Conservation (phyloP, 495 filamentous ascomycete species). For the Aspergillus affinis region DNA sequence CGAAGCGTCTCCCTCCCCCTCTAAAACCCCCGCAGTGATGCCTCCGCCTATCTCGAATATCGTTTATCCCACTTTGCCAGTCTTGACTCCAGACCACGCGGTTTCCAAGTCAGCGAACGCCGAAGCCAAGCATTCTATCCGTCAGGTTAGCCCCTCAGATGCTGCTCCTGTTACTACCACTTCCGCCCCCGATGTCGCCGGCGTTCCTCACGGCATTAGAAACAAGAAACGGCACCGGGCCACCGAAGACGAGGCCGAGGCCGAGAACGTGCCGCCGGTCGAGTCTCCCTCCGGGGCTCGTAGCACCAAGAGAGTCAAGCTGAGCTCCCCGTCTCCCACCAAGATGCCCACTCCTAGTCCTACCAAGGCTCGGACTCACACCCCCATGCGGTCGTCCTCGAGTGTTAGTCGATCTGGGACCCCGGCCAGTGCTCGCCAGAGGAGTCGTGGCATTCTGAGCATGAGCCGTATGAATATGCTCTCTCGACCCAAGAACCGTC, state of each 20-base stretch:
- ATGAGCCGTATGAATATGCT: slow-evolving; percentile 53
- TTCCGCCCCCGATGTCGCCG: slow-evolving; percentile 31
- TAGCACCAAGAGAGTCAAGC: slow-evolving; percentile 44
- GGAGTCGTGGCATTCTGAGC: slow-evolving; percentile 39
- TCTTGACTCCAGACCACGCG: slow-evolving; percentile 38
- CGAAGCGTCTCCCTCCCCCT: slow-evolving; percentile 43
- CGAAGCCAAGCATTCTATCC: slow-evolving; percentile 31
- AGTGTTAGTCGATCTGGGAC: slow-evolving; percentile 32
- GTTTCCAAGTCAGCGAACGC: slow-evolving; percentile 7
- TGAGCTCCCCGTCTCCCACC: slow-evolving; percentile 37
- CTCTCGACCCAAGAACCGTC: slow-evolving; percentile 47
- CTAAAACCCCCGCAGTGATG: slow-evolving; percentile 37
- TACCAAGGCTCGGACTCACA: slow-evolving; percentile 36
- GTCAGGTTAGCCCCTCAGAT: slow-evolving; percentile 37
- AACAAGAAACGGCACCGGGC: slow-evolving; percentile 71
- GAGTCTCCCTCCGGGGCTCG: slow-evolving; percentile 37
- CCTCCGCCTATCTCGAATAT: slow-evolving; percentile 34
- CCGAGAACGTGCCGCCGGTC: slow-evolving; percentile 44
- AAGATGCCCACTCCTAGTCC: slow-evolving; percentile 40
- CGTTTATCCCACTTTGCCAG: slow-evolving; percentile 44
- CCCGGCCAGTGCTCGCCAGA: slow-evolving; percentile 36
- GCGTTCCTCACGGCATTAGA: slow-evolving; percentile 64
- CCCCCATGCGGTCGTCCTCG: slow-evolving; percentile 33
- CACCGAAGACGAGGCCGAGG: slow-evolving; percentile 38
- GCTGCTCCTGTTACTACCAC: slow-evolving; percentile 8